Base-by-base conservation (phyloP, 495 filamentous ascomycete species). In the Neurospora sp. region DNA sequence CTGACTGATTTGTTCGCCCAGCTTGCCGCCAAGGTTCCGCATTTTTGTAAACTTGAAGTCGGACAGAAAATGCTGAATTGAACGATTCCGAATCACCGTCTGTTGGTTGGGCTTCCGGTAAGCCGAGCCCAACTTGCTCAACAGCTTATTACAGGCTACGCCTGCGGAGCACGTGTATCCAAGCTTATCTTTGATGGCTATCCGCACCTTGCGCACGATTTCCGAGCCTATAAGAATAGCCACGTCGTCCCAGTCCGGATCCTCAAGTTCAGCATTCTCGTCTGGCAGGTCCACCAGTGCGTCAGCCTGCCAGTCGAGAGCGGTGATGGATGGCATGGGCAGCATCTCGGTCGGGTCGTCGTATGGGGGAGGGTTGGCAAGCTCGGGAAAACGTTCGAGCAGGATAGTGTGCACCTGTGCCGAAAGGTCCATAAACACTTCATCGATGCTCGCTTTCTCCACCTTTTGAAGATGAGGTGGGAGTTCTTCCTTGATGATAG, bases 221-320 rank as follows among this genome's bases (percentile, higher is more conserved):
- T 97, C 93, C 10, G 93, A 92, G 0, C 92, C 95, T 73, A 97
- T 87, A 31, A 92, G 83, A 79, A 97, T 93, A 18, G 89, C 92
- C 77, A 98, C 87, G 84, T 98, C 95, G 83, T 99, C 96, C 96
- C 96, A 99, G 82, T 97, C 94, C 5, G 93, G 93, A 79, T 95
- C 90, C 77, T 93, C 91, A 62, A 92, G 87, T 78, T 95, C 93
- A 5, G 87, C 88, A 76, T 95, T 90, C 14, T 87, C 86, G 46
- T 87, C 82, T 77, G 94, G 90, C 72, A 95, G 81, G 78, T 94
- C 93, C 27, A 97, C 86, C 49, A 98, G 82, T 18, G 88, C 90
- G 82, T 96, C 93, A 1, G 90, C 86, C 69, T 91, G 81, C 96
- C 95, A 98, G 76, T 95, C 89, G 39, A 98, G 81, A 1, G 88